Conservation (phyloP, 495 filamentous ascomycete genomes). For the Xylaria nigripes region DNA sequence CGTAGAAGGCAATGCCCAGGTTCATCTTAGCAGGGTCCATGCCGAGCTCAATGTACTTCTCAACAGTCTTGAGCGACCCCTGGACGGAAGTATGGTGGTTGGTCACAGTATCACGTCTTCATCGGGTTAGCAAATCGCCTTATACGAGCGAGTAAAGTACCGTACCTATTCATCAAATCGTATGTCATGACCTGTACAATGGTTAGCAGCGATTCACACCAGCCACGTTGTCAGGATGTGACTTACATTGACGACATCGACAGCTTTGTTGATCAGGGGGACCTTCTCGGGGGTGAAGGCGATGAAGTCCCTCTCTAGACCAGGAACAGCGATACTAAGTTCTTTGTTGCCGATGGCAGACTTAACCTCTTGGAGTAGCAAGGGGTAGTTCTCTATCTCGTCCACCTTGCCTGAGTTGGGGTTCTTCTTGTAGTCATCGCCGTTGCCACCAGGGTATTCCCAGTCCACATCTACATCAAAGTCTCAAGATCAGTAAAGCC, state of each 20-base stretch:
- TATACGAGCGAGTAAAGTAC: background rate
- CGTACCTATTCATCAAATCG: slow-evolving; percentile 53
- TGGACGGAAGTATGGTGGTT: slow-evolving; percentile 48
- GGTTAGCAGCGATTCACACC: background rate
- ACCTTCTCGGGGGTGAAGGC: slow-evolving; percentile 51
- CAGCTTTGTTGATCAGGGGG: slow-evolving; percentile 49
- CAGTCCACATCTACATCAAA: slow-evolving; percentile 47
- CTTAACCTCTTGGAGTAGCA: slow-evolving; percentile 49
- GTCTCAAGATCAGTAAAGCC: slow-evolving; percentile 1
- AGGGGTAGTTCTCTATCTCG: slow-evolving; percentile 53
- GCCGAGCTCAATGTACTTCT: slow-evolving; percentile 49
- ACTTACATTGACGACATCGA: slow-evolving; percentile 54
- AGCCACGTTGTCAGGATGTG: background rate
- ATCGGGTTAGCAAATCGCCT: background rate
- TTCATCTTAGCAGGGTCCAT: slow-evolving; percentile 48
- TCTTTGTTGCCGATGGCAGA: slow-evolving; percentile 50
- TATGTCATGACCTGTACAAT: slow-evolving; percentile 48
- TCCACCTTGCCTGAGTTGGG: slow-evolving; percentile 49
- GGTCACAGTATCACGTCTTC: slow-evolving; percentile 49
- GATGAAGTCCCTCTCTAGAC: slow-evolving; percentile 51
- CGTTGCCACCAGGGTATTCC: slow-evolving; percentile 64
- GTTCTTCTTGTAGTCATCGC: slow-evolving; percentile 46
- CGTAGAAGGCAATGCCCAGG: slow-evolving; percentile 59
- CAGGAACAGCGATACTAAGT: slow-evolving; percentile 56
- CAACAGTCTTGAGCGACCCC: slow-evolving; percentile 41